Conservation (phyloP, 2,329 filamentous ascomycete species). For the Stachybotrys elegans region DNA sequence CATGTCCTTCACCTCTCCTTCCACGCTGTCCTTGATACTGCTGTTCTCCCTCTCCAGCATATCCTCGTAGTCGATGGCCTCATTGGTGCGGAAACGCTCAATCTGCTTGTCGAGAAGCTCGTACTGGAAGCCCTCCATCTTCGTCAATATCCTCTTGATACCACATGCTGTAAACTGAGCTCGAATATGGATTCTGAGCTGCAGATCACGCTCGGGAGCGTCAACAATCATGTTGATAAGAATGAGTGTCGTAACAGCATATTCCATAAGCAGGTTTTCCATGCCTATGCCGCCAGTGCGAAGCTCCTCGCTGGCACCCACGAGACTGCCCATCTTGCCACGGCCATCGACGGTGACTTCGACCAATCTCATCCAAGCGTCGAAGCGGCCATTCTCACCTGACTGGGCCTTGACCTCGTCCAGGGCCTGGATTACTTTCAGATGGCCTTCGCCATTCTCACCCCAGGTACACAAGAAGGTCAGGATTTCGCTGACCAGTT, state of each 20-base stretch:
- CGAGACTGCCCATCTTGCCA: conserved; percentile 97
- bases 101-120: conserved; percentile 98
- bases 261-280: conserved; percentile 99
- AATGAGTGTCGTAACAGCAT: conserved; percentile 89
- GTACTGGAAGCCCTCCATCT: conserved; percentile 99
- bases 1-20: conserved; percentile 84
- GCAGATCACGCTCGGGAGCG: conserved; percentile 80
- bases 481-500: conserved; percentile 91
- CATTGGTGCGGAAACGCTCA: conserved; percentile 86
- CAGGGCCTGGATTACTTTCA: conserved; percentile 89
- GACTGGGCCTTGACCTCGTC: conserved; percentile 85
- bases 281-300: conserved; percentile 95
- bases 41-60: conserved; percentile 87
- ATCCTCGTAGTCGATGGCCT: conserved; percentile 97
- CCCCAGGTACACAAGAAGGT: conserved; percentile 97
- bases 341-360: conserved; percentile 95
- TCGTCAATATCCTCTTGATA: conserved; percentile 86
- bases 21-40: conserved; percentile 82
- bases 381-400: conserved; percentile 91
- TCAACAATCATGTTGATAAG: conserved; percentile 96
- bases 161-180: conserved; percentile 95
- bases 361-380: conserved; percentile 97
- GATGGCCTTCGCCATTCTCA: conserved; percentile 74
- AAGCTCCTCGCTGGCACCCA: conserved; percentile 93
- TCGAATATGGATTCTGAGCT: conserved; percentile 87